Percentiles rank a stretch among this genome's conserved stretches.
Evolutionary conservation across 768 basidiomycete genomes (phyloP).

Genomic region (Kwoniella newhampshirensis): DNA sequence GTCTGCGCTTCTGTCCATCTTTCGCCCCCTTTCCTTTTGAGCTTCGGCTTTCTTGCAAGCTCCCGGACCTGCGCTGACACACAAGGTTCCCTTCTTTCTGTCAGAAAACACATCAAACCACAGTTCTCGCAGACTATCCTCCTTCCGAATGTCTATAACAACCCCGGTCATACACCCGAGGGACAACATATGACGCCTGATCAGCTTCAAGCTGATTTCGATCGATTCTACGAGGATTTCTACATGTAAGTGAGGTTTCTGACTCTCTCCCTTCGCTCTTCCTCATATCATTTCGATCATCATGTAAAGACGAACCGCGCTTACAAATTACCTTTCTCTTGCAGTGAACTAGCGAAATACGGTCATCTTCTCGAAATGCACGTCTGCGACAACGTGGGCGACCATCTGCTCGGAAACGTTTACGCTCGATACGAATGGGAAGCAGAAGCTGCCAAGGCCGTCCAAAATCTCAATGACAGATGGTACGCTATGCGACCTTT

Average conservation of each 20-base stretch:
- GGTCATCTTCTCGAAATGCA: conserved; percentile 94
- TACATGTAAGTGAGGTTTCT: conserved; percentile 61
- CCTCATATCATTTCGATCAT: not conserved
- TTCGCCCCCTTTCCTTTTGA: not conserved
- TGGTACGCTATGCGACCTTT: conserved; percentile 98
- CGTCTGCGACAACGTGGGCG: conserved; percentile 99
- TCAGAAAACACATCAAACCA: conserved; percentile 86
- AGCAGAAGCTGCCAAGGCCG: conserved; percentile 89
- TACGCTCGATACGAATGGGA: conserved; percentile 99
- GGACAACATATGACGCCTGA: conserved; percentile 70
- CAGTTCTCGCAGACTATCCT: conserved; percentile 97
- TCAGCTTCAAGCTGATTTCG: conserved; percentile 58
- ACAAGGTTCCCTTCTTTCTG: not conserved
- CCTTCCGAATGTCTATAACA: conserved; percentile 96
- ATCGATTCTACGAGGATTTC: conserved; percentile 67
- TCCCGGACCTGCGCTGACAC: not conserved
- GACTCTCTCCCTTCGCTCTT: not conserved
- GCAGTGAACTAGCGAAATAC: conserved; percentile 80
- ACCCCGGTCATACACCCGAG: conserved; percentile 73
- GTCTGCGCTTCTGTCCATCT: conserved; percentile 3
- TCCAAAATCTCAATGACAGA: conserved; percentile 87
- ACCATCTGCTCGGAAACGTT: conserved; percentile 95
- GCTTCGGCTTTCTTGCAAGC: not conserved
- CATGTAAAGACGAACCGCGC: not conserved
- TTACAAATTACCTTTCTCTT: conserved; percentile 8